Evolutionary conservation across 495 filamentous ascomycete species (phyloP), one percentile per base, ranked within the genome.

Genomic region (Aspergillus affinis): DNA sequence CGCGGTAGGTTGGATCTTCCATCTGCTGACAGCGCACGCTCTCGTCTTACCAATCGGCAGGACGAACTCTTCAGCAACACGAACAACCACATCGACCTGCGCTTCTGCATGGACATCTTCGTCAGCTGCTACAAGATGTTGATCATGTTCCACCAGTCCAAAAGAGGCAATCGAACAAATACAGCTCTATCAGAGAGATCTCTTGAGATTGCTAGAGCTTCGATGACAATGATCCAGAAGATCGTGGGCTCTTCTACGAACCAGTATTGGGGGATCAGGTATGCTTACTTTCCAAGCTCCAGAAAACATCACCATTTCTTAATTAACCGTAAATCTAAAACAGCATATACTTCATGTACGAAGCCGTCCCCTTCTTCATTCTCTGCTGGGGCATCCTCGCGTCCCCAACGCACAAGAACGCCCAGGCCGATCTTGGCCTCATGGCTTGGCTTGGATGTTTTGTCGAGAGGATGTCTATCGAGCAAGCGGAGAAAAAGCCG

Each of bases 111-210:
- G 13, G 66, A 68, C 27, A 62, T 68, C 15, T 20, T 68, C 0
- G 61, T 65, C 23, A 63, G 58, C 58, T 60, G 58, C 44, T 65
- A 65, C 55, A 63, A 63, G 48, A 61, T 65, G 52, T 58, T 68
- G 26, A 65, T 68, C 23, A 32, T 65, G 3, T 58, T 68, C 32
- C 48, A 63, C 21, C 63, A 65, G 36, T 61, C 61, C 0, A 67
- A 67, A 32, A 60, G 36, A 44, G 59, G 54, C 41, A 26, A 26
- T 26, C 23, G 23, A 26, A 26, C 23, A 2, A 26, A 26, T 26
- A 26, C 23, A 26, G 23, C 8, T 18, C 27, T 60, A 10, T 54
- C 63, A 32, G 30, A 23, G 17, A 45, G 53, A 7, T 53, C 57
- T 13, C 32, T 60, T 6, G 57, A 58, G 51, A 41, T 60, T 26